Percentiles rank a stretch among this genome's conserved stretches.
These are phyloP conservation scores for Misopates orontium DNA, from an alignment of 257 asterid genomes.

Conservation along the genomic window DNA sequence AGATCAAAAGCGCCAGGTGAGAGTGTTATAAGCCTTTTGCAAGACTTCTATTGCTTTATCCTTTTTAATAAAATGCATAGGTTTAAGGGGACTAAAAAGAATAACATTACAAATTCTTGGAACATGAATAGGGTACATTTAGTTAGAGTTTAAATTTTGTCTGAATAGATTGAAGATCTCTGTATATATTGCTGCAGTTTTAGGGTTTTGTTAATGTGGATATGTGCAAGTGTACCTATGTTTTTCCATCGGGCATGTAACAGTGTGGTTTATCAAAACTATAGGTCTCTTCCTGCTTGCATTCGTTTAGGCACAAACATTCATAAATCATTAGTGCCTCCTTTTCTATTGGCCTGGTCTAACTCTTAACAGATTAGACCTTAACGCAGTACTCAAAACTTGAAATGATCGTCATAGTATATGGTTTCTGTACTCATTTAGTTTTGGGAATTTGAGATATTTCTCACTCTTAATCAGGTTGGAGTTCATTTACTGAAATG, in stretches of 20 bases:
- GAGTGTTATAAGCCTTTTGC: slow-evolving; percentile 32
- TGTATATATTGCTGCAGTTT: background rate
- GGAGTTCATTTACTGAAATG: slow-evolving; percentile 38
- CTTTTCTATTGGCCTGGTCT: background rate
- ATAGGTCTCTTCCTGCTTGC: slow-evolving; percentile 4
- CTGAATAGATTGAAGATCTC: background rate
- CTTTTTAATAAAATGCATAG: background rate
- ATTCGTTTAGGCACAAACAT: background rate
- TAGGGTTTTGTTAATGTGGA: slow-evolving; percentile 10
- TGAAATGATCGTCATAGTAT: background rate
- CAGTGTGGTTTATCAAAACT: background rate
- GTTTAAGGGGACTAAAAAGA: background rate
- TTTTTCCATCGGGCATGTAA: background rate
- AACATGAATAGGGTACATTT: background rate
- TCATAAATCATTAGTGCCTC: background rate
- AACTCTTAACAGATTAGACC: background rate
- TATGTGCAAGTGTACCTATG: background rate
- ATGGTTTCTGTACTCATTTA: slow-evolving; percentile 7
- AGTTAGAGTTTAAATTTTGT: slow-evolving; percentile 1
- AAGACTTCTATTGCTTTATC: too few relatives aligned
- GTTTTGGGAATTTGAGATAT: slow-evolving; percentile 18
- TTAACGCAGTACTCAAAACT: background rate
- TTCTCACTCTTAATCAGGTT: slow-evolving; percentile 33
- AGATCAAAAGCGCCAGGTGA: background rate
- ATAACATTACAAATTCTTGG: slow-evolving; percentile 30